phyloP scores from a whole-genome alignment of 2,329 filamentous ascomycete species.

The Verticillium albo-atrum region DNA sequence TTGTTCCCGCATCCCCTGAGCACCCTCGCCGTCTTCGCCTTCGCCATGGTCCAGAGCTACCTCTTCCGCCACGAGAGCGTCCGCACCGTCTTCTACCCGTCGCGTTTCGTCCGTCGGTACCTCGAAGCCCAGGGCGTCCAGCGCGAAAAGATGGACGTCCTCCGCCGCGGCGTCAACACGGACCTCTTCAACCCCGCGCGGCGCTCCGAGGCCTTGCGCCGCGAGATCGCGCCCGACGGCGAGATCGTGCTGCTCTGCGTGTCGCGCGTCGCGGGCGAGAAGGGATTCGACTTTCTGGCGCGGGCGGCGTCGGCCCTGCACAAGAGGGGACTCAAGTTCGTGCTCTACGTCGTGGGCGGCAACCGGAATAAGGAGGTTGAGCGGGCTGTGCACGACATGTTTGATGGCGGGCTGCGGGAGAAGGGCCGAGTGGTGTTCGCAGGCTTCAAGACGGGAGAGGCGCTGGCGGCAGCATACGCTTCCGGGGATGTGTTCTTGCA shows the following conservation, averaged over 20 bases:
- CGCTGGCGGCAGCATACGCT: constrained; percentile 62
- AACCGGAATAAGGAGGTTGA: constrained; percentile 62
- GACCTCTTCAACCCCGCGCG: constrained; percentile 53
- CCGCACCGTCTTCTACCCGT: constrained; percentile 66
- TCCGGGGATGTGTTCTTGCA: constrained; percentile 67
- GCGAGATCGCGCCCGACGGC: constrained; percentile 52
- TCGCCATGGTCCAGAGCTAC: constrained; percentile 61
- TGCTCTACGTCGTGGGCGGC: constrained; percentile 62
- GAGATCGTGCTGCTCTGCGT: constrained; percentile 64
- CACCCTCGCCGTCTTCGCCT: constrained; percentile 55
- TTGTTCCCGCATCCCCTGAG: constrained; percentile 62
- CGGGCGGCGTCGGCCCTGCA: constrained; percentile 50
- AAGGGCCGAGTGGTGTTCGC: constrained; percentile 59
- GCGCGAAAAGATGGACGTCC: constrained; percentile 50
- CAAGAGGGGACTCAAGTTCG: constrained; percentile 52
- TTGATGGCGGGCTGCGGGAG: constrained; percentile 40
- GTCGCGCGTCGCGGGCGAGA: constrained; percentile 64
- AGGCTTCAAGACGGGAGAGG: constrained; percentile 57
- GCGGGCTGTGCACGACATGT: constrained; percentile 55
- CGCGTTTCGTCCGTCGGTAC: constrained; percentile 57
- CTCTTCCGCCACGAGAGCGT: constrained; percentile 59
- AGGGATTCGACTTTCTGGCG: constrained; percentile 65
- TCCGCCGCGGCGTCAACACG: constrained; percentile 63
- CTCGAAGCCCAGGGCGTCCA: constrained; percentile 54
- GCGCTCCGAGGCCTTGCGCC: constrained; percentile 46